phyloP scores from a whole-genome alignment of 495 filamentous ascomycete genomes.

The Penicillium silybi region DNA sequence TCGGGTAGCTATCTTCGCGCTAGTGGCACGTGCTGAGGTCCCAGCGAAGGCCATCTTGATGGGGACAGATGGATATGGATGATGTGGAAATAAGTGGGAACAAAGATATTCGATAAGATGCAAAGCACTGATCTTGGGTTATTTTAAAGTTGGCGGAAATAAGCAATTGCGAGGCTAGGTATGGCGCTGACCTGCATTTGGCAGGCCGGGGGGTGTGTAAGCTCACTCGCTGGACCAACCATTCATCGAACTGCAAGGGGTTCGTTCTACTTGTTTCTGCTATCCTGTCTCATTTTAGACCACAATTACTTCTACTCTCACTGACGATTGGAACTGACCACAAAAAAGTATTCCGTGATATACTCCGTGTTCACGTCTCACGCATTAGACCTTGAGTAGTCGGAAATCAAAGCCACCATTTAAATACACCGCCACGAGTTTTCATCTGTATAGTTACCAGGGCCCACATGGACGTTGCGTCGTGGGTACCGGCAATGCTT shows the following conservation, averaged over 20 bases:
- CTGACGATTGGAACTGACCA: too few species aligned
- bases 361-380: too few species aligned
- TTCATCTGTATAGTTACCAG: constrained; percentile 39
- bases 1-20: background rate
- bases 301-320: too few species aligned
- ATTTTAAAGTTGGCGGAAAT: background rate
- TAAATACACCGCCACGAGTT: constrained; percentile 38
- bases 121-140: background rate
- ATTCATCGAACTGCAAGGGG: background rate
- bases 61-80: background rate
- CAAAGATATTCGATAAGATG: background rate
- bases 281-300: too few species aligned
- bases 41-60: background rate
- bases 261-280: too few species aligned
- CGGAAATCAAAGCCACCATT: background rate
- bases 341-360: too few species aligned
- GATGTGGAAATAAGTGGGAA: background rate
- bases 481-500: constrained; percentile 40
- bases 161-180: background rate
- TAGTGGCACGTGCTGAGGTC: background rate
- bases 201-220: background rate
- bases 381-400: too few species aligned
- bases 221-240: background rate
- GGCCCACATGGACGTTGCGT: constrained; percentile 36
- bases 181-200: background rate